Percentiles rank a stretch among this genome's conserved stretches.
These are phyloP conservation scores for Amphibolis antarctica DNA, from an alignment of 106 monocot genomes.

Conservation along the genomic window DNA sequence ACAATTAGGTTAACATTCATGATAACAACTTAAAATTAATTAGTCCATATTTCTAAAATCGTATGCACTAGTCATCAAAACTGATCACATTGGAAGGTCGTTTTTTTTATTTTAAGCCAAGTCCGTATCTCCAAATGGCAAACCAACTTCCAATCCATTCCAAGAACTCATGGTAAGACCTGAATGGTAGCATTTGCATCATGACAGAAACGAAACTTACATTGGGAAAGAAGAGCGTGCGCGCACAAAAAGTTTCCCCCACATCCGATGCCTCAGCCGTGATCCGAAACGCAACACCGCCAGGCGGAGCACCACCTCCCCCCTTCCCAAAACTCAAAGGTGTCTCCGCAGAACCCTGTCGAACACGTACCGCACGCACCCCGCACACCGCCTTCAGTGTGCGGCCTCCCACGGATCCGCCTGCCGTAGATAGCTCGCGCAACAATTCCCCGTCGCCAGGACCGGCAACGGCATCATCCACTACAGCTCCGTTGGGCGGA, in stretches of 20 bases:
- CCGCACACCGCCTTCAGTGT: constrained; percentile 20
- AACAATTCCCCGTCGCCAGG: constrained; percentile 15
- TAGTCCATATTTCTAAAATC: neutral
- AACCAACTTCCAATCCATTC: neutral
- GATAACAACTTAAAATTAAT: neutral
- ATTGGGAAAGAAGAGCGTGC: constrained; percentile 52
- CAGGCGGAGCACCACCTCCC: constrained; percentile 22
- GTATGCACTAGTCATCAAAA: no score
- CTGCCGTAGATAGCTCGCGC: constrained; percentile 34
- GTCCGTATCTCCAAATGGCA: neutral
- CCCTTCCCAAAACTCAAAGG: constrained; percentile 65
- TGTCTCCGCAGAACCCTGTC: constrained; percentile 41
- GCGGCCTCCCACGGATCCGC: constrained; percentile 75
- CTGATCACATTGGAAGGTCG: no score
- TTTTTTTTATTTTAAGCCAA: no score
- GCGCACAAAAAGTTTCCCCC: constrained; percentile 49
- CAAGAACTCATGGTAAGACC: neutral
- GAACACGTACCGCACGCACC: constrained; percentile 44
- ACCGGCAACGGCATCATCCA: constrained; percentile 19
- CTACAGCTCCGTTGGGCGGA: no score
- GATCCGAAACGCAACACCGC: constrained; percentile 64
- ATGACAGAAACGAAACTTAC: constrained; percentile 15
- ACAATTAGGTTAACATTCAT: no score
- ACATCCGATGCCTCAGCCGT: constrained; percentile 57
- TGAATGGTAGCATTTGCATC: neutral